Percentiles rank a stretch among this genome's conserved stretches.
phyloP scores from a whole-genome alignment of 2,329 filamentous ascomycete species.

The Aureobasidium sp. region DNA sequence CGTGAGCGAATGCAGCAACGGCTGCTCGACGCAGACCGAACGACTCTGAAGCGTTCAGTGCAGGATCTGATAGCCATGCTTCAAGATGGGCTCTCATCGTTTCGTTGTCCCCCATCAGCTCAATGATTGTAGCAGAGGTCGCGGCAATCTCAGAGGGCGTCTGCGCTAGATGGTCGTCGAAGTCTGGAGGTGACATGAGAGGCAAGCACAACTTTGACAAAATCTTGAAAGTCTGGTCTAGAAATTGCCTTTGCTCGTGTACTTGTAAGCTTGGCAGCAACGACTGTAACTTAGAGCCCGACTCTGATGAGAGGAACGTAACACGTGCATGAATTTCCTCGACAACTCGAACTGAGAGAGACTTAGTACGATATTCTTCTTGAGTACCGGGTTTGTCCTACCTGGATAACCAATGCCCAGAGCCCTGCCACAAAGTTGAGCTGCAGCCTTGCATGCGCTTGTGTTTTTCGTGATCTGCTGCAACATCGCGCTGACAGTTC shows the following conservation, averaged over 20 bases:
- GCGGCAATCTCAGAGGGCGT: constrained; percentile 11
- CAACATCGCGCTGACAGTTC: constrained; percentile 51
- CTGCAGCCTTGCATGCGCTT: constrained; percentile 27
- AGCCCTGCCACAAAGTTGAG: constrained; percentile 49
- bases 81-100: constrained; percentile 19
- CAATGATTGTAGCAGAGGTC: constrained; percentile 16
- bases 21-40: constrained; percentile 23
- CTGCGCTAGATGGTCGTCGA: background rate
- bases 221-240: constrained; percentile 30
- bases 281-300: background rate
- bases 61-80: constrained; percentile 22
- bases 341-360: constrained; percentile 2
- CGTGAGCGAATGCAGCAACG: constrained; percentile 22
- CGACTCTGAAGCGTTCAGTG: constrained; percentile 20
- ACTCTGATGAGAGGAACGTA: background rate
- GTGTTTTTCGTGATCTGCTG: constrained; percentile 31
- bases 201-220: constrained; percentile 19
- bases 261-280: constrained; percentile 39
- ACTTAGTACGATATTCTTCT: background rate
- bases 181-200: background rate
- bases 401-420: constrained; percentile 68
- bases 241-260: constrained; percentile 43
- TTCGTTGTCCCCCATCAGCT: constrained; percentile 16
- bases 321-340: constrained; percentile 10
- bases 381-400: constrained; percentile 30